Evolutionary conservation across 2,329 filamentous ascomycete species (phyloP), one percentile per base, ranked within the genome.

Genomic region (Pestalotiopsis sp.): DNA sequence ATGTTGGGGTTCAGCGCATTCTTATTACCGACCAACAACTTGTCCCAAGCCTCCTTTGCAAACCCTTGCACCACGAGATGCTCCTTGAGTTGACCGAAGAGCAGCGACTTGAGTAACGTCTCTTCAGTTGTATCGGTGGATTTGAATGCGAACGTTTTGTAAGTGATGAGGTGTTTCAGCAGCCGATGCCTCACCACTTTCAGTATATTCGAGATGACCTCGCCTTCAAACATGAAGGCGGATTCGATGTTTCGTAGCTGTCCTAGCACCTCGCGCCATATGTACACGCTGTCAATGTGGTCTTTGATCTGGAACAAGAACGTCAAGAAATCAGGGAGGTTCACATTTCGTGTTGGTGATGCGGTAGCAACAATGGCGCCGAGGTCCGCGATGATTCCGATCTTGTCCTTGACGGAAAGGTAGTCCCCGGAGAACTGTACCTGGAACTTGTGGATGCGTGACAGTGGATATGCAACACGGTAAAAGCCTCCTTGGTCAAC

Each of bases 1-100:
- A 67, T 24, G n/a, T 67, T 67, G 40, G 66, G 66, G 24, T 67
- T 67, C 17, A 67, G 26, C 6, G 66, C 66, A 6, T 63, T 48
- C 30, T 64, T 63, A 11, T 67, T 59, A 2, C 66, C 66, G 24
- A 10, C 20, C 24, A 67, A 13, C 1, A 67, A 22, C 24, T 38
- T 57, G 3, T 44, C 30, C 66, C 66, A 67, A 35, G 40, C 22
- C 17, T 9, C 59, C 22, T n/a, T 14, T 40, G 66, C 44, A 11
- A 24, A 39, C 17, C 24, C 26, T 5, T 64, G 59, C 3, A 44
- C 60, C 24, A 20, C 9, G 13, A 40, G 44, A 30, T 67, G 66
- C 10, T 67, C 60, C 3, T 57, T 63, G 30, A 67, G 66, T 30
- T 67, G 59, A 30, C 44, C 20, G n/a, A 63, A 67, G 20, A 67